These are phyloP conservation scores for Phialocephala subalpina DNA, from an alignment of 2,329 filamentous ascomycete genomes.

Conservation along the genomic window DNA sequence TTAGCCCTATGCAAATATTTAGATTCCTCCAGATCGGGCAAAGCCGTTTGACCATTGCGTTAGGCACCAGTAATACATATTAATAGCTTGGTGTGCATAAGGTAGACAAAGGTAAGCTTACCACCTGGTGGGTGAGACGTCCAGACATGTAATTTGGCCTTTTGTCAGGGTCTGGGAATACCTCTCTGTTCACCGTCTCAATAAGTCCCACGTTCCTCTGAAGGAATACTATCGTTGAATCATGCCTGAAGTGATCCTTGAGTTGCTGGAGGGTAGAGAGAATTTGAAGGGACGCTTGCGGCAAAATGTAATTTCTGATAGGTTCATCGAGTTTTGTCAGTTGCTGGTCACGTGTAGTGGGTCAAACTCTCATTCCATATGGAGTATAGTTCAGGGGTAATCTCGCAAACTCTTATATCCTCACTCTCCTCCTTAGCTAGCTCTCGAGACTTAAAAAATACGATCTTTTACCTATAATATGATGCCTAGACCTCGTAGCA, in stretches of 20 bases:
- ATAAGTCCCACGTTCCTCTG: constrained; percentile 85
- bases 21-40: too few species aligned
- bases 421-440: too few species aligned
- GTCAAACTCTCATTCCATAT: too few species aligned
- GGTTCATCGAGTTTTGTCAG: neutral
- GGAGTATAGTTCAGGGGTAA: too few species aligned
- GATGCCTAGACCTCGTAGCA: too few species aligned
- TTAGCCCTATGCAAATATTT: too few species aligned
- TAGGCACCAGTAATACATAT: neutral
- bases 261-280: constrained; percentile 46
- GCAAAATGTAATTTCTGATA: constrained; percentile 3
- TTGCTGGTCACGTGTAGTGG: too few species aligned
- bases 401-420: too few species aligned
- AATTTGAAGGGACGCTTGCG: neutral
- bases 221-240: constrained; percentile 78
- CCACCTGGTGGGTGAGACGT: constrained; percentile 48
- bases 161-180: constrained; percentile 72
- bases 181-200: constrained; percentile 75
- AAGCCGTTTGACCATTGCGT: too few species aligned
- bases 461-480: too few species aligned
- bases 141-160: constrained; percentile 76
- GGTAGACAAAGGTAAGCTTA: neutral
- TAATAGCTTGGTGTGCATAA: neutral
- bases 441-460: too few species aligned
- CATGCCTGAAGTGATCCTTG: constrained; percentile 68